phyloP scores from a whole-genome alignment of 2,329 filamentous ascomycete genomes.

The Xylaria polymorpha region DNA sequence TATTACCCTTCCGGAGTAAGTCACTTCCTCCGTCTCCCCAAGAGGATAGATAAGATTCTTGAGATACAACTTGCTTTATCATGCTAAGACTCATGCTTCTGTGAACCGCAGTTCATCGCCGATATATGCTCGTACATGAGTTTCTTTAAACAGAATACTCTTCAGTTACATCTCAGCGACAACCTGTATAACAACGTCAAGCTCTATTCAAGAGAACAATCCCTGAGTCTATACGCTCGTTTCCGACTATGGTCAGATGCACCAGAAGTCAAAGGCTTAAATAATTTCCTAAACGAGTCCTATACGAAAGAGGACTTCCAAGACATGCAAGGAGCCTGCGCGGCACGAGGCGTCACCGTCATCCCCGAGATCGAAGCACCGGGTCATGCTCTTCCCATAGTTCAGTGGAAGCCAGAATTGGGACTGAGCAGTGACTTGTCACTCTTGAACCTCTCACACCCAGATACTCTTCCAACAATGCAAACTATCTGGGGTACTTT shows the following conservation, averaged over 20 bases:
- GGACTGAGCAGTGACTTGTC: conserved; percentile 60
- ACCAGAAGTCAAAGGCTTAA: conserved; percentile 60
- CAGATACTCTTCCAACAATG: conserved; percentile 64
- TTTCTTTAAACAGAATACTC: conserved; percentile 70
- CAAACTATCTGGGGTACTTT: conserved; percentile 65
- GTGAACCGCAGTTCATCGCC: conserved; percentile 57
- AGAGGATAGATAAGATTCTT: not conserved
- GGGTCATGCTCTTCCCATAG: conserved; percentile 66
- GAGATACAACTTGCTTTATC: not conserved
- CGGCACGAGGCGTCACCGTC: conserved; percentile 65
- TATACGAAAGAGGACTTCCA: conserved; percentile 64
- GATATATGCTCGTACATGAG: conserved; percentile 71
- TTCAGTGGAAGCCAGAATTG: conserved; percentile 69
- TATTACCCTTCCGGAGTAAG: conserved; percentile 62
- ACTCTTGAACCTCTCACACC: conserved; percentile 66
- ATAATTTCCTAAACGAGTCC: conserved; percentile 65
- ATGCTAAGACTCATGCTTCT: conserved; percentile 16
- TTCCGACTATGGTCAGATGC: conserved; percentile 66
- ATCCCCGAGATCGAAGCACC: conserved; percentile 71
- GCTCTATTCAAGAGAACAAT: conserved; percentile 60
- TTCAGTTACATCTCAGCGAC: conserved; percentile 69
- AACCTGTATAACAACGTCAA: conserved; percentile 64
- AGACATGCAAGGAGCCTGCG: conserved; percentile 63
- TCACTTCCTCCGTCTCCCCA: not conserved
- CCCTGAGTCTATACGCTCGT: conserved; percentile 63